phyloP scores from a whole-genome alignment of 306 rosid genomes.

The Canavalia ensiformis region DNA sequence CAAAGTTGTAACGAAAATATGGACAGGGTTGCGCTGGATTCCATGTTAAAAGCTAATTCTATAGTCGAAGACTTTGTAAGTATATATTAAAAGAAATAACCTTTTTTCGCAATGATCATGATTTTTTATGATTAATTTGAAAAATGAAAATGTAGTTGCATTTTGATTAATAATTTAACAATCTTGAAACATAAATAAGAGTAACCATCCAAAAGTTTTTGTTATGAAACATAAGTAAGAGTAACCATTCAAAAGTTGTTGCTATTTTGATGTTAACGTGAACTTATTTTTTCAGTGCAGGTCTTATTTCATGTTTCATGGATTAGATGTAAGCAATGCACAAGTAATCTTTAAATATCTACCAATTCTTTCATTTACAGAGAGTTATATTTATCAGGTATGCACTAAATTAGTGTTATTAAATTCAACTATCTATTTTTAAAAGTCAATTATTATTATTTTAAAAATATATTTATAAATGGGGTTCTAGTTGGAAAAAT shows the following conservation, averaged over 20 bases:
- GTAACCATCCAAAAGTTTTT: too few relatives aligned
- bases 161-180: neutral
- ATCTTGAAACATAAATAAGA: neutral
- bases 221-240: too few relatives aligned
- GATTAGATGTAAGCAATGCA: conserved; percentile 76
- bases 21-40: conserved; percentile 72
- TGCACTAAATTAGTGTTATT: conserved; percentile 28
- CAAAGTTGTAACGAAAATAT: conserved; percentile 52
- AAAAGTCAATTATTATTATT: neutral
- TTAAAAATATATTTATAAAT: conserved; percentile 18
- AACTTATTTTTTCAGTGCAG: conserved; percentile 76
- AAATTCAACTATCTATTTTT: conserved; percentile 31
- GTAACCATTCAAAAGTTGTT: neutral
- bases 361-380: conserved; percentile 85
- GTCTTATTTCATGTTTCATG: conserved; percentile 96
- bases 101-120: conserved; percentile 30
- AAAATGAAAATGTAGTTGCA: conserved; percentile 31
- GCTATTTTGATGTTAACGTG: conserved; percentile 28
- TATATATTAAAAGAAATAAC: conserved; percentile 12
- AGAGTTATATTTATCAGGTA: conserved; percentile 95
- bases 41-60: conserved; percentile 89
- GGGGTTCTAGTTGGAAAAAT: conserved; percentile 27
- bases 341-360: conserved; percentile 74
- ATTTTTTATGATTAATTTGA: conserved; percentile 27
- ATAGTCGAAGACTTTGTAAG: conserved; percentile 98